Evolutionary conservation across 2,329 filamentous ascomycete genomes (phyloP), one percentile per base, ranked within the genome.

Genomic region (Thelonectria discophora): DNA sequence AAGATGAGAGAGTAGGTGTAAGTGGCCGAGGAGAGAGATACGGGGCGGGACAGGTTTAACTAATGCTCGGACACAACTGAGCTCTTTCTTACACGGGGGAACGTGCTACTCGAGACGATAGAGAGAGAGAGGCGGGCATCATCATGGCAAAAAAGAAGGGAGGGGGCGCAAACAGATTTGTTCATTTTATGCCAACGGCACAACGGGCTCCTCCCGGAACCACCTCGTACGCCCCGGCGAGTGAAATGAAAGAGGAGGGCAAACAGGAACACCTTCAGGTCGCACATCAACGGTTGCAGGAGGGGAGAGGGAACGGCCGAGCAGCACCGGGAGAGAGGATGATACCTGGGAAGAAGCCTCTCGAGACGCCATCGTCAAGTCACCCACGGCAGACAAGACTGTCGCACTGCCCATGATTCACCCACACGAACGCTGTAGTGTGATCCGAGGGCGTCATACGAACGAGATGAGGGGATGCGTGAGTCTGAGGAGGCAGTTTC

Each of bases 231-330:
- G 58, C 59, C 56, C 55, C 27, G 27, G 53, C 47, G 40, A 27
- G 65, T 64, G 65, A 69, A 66, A 72, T 71, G 63, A 68, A 9
- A 30, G 27, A 30, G 21, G 27, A 30, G 21, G 58, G 69, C 69
- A 72, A 72, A 72, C 69, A 69, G 62, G 30, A 5, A 37, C 52
- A 24, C 3, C 3, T 24, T 43, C 11, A 46, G 21, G 69, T 72
- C 21, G 65, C 64, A 72, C 69, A 62, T 65, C 37, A 72, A 72
- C 68, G 69, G 69, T 49, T 65, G 58, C 42, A 32, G 56, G 15
- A 37, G 34, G 27, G 11, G 15, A 13, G 34, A 67, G 57, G 58
- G 63, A 63, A 66, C 52, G 53, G 59, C 55, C 61, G 57, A 67
- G 65, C 65, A 64, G 62, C 58, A 72, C 69, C 43, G 52, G 9